Evolutionary conservation across 352 stramenopile genomes (phyloP).

Genomic region (Phytopythium ostracodes): DNA sequence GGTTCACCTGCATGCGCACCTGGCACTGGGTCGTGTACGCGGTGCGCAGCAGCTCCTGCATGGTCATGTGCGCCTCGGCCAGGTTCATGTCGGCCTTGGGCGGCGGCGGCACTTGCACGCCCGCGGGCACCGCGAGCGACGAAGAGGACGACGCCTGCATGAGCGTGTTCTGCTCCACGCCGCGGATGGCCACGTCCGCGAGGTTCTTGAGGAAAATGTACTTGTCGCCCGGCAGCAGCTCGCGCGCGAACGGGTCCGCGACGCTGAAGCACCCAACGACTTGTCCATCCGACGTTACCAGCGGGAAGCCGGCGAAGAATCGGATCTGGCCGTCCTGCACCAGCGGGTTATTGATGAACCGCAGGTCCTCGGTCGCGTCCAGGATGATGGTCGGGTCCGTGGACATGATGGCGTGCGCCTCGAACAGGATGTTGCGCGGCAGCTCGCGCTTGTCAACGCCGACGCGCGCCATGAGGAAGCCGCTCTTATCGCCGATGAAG

Average conservation of each 20-base stretch:
- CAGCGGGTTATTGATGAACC: slow-evolving; percentile 77
- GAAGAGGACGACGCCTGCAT: slow-evolving; percentile 24
- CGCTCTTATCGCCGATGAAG: slow-evolving; percentile 84
- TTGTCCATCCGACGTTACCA: slow-evolving; percentile 61
- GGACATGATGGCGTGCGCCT: slow-evolving; percentile 81
- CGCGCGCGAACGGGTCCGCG: slow-evolving; percentile 69
- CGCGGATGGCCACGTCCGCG: slow-evolving; percentile 66
- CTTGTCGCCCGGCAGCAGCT: slow-evolving; percentile 73
- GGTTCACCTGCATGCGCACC: slow-evolving; percentile 79
- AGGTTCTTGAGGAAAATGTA: slow-evolving; percentile 83
- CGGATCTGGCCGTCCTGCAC: slow-evolving; percentile 70
- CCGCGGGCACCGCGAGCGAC: slow-evolving; percentile 12
- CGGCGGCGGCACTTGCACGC: slow-evolving; percentile 38
- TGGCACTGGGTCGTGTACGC: slow-evolving; percentile 82
- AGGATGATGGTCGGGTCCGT: slow-evolving; percentile 71
- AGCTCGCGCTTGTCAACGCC: slow-evolving; percentile 76
- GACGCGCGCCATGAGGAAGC: slow-evolving; percentile 79
- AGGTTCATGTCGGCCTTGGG: slow-evolving; percentile 57
- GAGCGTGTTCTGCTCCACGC: slow-evolving; percentile 77
- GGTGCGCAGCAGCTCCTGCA: slow-evolving; percentile 81
- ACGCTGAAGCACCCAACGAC: slow-evolving; percentile 75
- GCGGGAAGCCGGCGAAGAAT: slow-evolving; percentile 81
- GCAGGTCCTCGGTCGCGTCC: slow-evolving; percentile 73
- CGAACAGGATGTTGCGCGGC: slow-evolving; percentile 72
- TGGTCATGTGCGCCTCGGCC: slow-evolving; percentile 59